Evolutionary conservation across 78 protist genomes (phyloP).

Genomic region (Dictyostelium brefeldianum): DNA sequence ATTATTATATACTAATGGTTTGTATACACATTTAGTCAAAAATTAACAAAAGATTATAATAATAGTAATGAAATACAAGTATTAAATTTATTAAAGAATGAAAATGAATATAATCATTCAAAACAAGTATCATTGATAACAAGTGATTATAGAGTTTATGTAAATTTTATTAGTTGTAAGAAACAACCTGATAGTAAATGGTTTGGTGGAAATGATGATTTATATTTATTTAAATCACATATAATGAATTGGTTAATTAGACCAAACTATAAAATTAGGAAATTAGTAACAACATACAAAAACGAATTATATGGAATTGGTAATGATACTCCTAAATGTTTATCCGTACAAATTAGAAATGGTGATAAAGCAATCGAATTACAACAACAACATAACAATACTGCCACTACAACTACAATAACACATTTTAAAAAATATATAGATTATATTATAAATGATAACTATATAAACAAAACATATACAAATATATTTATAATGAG

Average conservation of each 20-base stretch:
- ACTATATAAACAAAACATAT: neutral
- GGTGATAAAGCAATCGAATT: constrained; percentile 4
- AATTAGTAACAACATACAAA: neutral
- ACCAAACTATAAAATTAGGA: constrained; percentile 14
- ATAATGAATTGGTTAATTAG: constrained; percentile 3
- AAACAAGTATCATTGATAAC: neutral
- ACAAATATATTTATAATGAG: constrained; percentile 10
- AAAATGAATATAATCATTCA: neutral
- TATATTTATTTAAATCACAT: neutral
- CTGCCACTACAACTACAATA: neutral
- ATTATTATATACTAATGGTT: too few relatives aligned
- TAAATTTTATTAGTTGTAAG: neutral
- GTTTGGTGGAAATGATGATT: neutral
- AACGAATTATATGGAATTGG: neutral
- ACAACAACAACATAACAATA: neutral
- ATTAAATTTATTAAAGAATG: neutral
- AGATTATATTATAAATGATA: constrained; percentile 4
- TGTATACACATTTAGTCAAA: too few relatives aligned
- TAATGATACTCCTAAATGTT: neutral
- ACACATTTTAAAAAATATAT: constrained; percentile 10
- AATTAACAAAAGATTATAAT: too few relatives aligned
- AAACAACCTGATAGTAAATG: neutral
- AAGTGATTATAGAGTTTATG: neutral
- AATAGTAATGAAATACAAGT: neutral
- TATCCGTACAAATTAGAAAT: constrained; percentile 4